Base-by-base conservation (phyloP, 208 protist genomes). In the Trypanosoma congolense region DNA sequence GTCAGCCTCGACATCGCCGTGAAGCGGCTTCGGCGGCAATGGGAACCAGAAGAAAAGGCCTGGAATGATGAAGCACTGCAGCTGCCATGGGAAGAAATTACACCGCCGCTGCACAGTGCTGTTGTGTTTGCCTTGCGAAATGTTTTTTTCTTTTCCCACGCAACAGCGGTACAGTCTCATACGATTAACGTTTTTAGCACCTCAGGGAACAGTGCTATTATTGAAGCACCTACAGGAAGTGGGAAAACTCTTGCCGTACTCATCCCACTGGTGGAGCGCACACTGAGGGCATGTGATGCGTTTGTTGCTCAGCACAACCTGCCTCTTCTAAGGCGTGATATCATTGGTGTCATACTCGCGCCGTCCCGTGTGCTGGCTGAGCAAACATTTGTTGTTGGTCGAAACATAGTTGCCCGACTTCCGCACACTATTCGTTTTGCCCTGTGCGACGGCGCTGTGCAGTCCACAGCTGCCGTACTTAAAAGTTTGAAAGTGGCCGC, bases 241-340 rank as follows among this genome's bases (percentile, higher is more conserved):
- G 98, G 98, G 14, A 99, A 99, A 76, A 99, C 96, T 12, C 78
- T 99, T 1, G 94, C 81, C 8, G 81, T 99, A 30, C 79, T 99
- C 0, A 64, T 95, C 5, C 85, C 88, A 14, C 49, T 95, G 16
- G 84, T 95, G 75, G 80, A 95, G 69, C 81, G 88, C 41, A 75
- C 64, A 24, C 54, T 95, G 22, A 65, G 73, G 16, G 47, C 63
- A 14, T 85, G 77, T 43, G 81, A 89, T 29, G 66, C 63, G 14
- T 76, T 74, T 46, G 67, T 90, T 0, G 44, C 44, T 9, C 36
- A 22, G 30, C 63, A 80, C 51, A 53, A 65, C 40, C 66, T 68
- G 9, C 89, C 89, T 0, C 76, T 86, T 18, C 68, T 91, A 14
- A 72, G 56, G 3, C 77, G 81, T 10, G 48, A 86, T 61, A 74